Conservation (phyloP, 306 rosid genomes). For the Nissolia schottii region DNA sequence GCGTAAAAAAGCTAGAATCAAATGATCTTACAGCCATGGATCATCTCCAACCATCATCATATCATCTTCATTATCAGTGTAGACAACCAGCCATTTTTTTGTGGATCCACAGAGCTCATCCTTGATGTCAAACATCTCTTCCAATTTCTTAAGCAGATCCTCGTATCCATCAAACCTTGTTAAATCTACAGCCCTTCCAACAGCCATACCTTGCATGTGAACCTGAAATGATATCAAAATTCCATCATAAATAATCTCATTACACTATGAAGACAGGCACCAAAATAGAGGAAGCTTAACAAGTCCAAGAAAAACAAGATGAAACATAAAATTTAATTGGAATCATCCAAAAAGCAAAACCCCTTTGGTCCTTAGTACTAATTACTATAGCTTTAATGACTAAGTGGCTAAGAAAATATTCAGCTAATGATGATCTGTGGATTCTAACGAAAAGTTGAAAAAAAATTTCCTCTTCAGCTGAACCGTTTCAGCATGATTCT, state of each 20-base stretch:
- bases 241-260: slow-evolving; percentile 12
- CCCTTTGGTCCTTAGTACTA: background rate
- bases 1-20: background rate
- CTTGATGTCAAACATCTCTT: slow-evolving; percentile 89
- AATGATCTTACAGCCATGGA: slow-evolving; percentile 88
- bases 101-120: slow-evolving; percentile 74
- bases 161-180: slow-evolving; percentile 69
- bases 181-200: slow-evolving; percentile 97
- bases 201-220: slow-evolving; percentile 99
- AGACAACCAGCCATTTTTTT: slow-evolving; percentile 88
- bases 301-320: background rate
- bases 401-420: background rate
- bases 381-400: background rate
- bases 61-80: slow-evolving; percentile 93
- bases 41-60: slow-evolving; percentile 99
- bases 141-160: slow-evolving; percentile 77
- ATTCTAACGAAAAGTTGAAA: background rate
- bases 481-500: background rate
- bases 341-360: slow-evolving; percentile 1
- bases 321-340: background rate
- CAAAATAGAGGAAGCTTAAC: slow-evolving; percentile 1
- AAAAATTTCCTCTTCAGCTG: background rate
- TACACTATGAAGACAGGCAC: background rate
- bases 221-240: slow-evolving; percentile 47
- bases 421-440: background rate